Percentiles rank a stretch among this genome's conserved stretches.
These are phyloP conservation scores for Bifiguratus adelaidae DNA, from an alignment of 192 early-diverging fungal species.

Conservation along the genomic window DNA sequence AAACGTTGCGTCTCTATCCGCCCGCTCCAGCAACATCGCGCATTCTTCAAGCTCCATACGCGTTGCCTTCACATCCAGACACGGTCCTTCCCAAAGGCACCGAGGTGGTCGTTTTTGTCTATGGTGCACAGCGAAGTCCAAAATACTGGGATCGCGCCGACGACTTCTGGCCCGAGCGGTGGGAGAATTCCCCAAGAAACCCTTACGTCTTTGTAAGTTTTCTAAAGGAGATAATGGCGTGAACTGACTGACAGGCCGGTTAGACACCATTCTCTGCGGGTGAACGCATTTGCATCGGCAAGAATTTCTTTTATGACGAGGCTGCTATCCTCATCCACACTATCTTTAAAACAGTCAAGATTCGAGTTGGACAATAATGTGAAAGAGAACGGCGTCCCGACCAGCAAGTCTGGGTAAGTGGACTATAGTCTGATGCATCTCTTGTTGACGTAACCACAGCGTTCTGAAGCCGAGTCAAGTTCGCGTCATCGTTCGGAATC, in stretches of 20 bases:
- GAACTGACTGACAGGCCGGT: too few relatives aligned
- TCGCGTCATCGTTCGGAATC: too few relatives aligned
- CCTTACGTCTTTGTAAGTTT: conserved; percentile 1
- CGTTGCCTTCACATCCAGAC: not conserved
- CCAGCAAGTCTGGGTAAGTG: too few relatives aligned
- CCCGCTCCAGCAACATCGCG: not conserved
- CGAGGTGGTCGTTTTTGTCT: conserved; percentile 1
- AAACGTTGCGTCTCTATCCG: conserved; percentile 1
- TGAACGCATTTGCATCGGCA: conserved; percentile 2
- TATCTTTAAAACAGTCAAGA: not conserved
- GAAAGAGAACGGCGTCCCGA: too few relatives aligned
- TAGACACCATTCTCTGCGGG: conserved; percentile 6
- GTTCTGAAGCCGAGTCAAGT: too few relatives aligned
- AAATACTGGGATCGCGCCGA: conserved; percentile 4
- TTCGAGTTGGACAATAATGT: too few relatives aligned
- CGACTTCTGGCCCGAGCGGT: conserved; percentile 3
- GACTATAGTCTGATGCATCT: too few relatives aligned
- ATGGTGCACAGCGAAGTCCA: conserved; percentile 4
- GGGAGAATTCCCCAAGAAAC: not conserved
- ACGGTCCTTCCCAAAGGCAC: not conserved
- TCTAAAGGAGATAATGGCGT: too few relatives aligned
- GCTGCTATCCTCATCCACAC: conserved; percentile 1
- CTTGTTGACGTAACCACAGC: too few relatives aligned
- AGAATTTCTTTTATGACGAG: conserved; percentile 1
- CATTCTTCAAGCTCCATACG: too few relatives aligned